phyloP scores from a whole-genome alignment of 2,329 filamentous ascomycete genomes.

The Aspergillus fumigatiaffinis region DNA sequence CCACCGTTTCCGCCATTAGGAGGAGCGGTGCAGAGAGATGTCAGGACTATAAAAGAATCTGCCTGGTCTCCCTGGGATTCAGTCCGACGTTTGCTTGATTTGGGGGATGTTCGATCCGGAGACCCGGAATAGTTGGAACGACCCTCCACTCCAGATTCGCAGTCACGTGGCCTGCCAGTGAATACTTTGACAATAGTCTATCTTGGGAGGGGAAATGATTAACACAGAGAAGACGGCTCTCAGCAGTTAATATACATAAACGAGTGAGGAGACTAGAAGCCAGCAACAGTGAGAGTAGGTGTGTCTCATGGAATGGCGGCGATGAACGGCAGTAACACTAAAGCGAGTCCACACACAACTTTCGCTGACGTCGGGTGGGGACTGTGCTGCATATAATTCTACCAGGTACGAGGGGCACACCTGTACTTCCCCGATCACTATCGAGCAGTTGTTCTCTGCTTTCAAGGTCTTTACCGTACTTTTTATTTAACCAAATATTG shows the following conservation, averaged over 20 bases:
- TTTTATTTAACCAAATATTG: background rate
- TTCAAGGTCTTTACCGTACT: background rate
- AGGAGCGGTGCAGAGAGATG: background rate
- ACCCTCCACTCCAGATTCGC: background rate
- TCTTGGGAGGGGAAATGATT: background rate
- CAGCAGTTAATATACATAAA: background rate
- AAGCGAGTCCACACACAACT: slow-evolving; percentile 7
- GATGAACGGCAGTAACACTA: slow-evolving; percentile 15
- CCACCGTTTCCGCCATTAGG: slow-evolving; percentile 25
- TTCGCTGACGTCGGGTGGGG: slow-evolving; percentile 27
- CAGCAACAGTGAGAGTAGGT: background rate
- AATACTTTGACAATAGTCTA: background rate
- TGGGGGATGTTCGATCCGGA: background rate
- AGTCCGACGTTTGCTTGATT: background rate
- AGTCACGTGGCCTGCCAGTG: background rate
- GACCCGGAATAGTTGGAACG: background rate
- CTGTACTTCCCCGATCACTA: background rate
- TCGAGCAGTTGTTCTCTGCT: background rate
- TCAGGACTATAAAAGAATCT: background rate
- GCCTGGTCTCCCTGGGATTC: background rate
- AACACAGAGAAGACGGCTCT: background rate
- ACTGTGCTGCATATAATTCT: background rate
- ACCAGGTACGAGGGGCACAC: no score
- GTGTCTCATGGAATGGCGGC: slow-evolving; percentile 14
- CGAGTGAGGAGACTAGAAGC: background rate